These are phyloP conservation scores for Cylindrodendrum hubeiense DNA, from an alignment of 2,329 filamentous ascomycete species.

Conservation along the genomic window DNA sequence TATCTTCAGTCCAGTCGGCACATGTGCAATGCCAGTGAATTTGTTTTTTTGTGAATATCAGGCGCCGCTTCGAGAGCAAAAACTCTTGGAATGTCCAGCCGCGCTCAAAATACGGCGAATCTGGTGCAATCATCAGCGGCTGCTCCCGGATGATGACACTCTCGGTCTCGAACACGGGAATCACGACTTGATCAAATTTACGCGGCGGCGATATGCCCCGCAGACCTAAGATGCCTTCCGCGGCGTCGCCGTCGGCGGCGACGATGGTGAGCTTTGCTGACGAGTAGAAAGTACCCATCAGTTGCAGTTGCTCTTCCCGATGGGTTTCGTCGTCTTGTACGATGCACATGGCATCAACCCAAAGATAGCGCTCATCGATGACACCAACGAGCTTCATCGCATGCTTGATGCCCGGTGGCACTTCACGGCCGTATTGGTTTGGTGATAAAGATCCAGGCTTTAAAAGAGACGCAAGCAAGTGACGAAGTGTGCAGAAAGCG, in stretches of 20 bases:
- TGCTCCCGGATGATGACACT: background rate
- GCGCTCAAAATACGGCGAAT: background rate
- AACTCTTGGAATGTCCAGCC: slow-evolving; percentile 14
- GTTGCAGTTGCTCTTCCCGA: background rate
- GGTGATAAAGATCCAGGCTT: background rate
- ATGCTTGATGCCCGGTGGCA: background rate
- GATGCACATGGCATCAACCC: slow-evolving; percentile 6
- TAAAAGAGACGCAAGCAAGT: background rate
- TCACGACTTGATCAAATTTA: background rate
- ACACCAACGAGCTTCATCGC: background rate
- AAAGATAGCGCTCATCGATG: background rate
- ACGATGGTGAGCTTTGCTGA: background rate
- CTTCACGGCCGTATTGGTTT: background rate
- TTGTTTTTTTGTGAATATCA: background rate
- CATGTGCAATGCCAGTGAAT: background rate
- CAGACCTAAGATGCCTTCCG: background rate
- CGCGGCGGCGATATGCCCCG: background rate
- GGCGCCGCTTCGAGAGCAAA: background rate
- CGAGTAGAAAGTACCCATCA: slow-evolving; percentile 2
- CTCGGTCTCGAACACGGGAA: background rate
- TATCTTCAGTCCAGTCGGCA: background rate
- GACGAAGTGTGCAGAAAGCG: background rate
- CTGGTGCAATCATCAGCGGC: background rate
- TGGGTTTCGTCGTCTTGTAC: background rate
- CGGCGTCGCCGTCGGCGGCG: background rate